Conservation (phyloP, 2,329 filamentous ascomycete genomes). For the Cladophialophora yegresii region DNA sequence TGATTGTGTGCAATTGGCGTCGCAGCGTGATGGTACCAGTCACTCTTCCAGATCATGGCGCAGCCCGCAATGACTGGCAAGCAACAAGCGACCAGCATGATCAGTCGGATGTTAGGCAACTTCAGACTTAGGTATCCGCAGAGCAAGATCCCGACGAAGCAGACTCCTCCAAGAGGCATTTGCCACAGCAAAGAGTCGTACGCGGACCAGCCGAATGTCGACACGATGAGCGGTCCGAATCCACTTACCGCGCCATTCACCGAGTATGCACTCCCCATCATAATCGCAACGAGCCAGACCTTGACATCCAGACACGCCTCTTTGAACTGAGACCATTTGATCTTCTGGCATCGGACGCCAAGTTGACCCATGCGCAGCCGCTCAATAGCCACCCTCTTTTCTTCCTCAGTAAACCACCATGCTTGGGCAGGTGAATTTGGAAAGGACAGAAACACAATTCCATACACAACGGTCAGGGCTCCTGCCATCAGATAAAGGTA, state of each 20-base stretch:
- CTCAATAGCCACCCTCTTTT: slow-evolving; percentile 66
- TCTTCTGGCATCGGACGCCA: slow-evolving; percentile 60
- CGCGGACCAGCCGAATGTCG: slow-evolving; percentile 2
- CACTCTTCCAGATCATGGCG: slow-evolving; percentile 70
- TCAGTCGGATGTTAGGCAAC: slow-evolving; percentile 64
- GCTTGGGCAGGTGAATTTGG: slow-evolving; percentile 66
- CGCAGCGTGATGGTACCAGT: slow-evolving; percentile 64
- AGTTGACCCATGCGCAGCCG: slow-evolving; percentile 64
- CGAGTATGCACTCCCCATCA: slow-evolving; percentile 68
- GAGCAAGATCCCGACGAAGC: slow-evolving; percentile 63
- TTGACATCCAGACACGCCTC: slow-evolving; percentile 63
- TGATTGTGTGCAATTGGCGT: slow-evolving; percentile 70
- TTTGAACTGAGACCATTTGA: slow-evolving; percentile 61
- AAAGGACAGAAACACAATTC: slow-evolving; percentile 65
- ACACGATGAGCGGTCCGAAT: neutral
- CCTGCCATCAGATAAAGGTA: slow-evolving; percentile 70
- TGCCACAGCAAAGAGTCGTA: slow-evolving; percentile 63
- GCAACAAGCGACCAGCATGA: slow-evolving; percentile 66
- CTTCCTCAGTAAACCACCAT: slow-evolving; percentile 66
- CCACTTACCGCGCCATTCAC: slow-evolving; percentile 68
- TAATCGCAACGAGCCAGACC: slow-evolving; percentile 64
- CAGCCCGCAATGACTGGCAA: slow-evolving; percentile 74
- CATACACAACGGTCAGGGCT: slow-evolving; percentile 57
- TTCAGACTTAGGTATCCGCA: slow-evolving; percentile 66
- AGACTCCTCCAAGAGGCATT: slow-evolving; percentile 66